Evolutionary conservation across 805 yeast genomes (phyloP), one percentile per base, ranked within the genome.

Genomic region (Dipodascopsis uninucleata): DNA sequence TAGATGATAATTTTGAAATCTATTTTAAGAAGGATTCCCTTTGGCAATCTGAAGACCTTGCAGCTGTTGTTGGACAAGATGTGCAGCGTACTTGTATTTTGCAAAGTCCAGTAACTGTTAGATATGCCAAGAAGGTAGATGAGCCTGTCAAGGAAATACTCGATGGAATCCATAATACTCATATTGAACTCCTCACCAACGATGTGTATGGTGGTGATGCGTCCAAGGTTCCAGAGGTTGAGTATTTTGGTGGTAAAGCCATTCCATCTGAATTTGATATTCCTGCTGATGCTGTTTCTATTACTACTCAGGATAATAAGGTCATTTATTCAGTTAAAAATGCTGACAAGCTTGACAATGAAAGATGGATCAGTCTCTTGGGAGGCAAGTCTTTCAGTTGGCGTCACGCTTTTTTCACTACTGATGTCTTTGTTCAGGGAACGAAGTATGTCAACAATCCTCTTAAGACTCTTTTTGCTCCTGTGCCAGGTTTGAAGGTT

Each of bases 21-120:
- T 93, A 85, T 78, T 93, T 93, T 79, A 93, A 93, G 80, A 93
- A 93, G 74, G 99, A 93, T 69, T 90, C 97, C 24, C 76, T 93
- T 66, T 93, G 98, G 98, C 99, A 93, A 76, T 85, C 96, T 20
- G 97, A 93, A 74, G 90, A 86, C 65, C 77, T 93, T 64, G 97
- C 88, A 66, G 85, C 97, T 49, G 97, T 93, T 63, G 89, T 86
- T 56, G 97, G 77, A 57, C 87, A 84, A 61, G 99, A 93, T 66
- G 97, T 93, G 52, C 89, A 89, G 69, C 84, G 98, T 76, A 90
- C 97, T n/a, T 94, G 98, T 84, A 88, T 93, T 58, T 77, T 93
- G 61, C 96, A 88, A 61, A 97, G 98, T 59, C 99, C 99, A 41
- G 97, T 93, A 57, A 95, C 99, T 59, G 96, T 96, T 59, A 88